Evolutionary conservation across 2,329 filamentous ascomycete species (phyloP).

Genomic region (Zymoseptoria crescenta): DNA sequence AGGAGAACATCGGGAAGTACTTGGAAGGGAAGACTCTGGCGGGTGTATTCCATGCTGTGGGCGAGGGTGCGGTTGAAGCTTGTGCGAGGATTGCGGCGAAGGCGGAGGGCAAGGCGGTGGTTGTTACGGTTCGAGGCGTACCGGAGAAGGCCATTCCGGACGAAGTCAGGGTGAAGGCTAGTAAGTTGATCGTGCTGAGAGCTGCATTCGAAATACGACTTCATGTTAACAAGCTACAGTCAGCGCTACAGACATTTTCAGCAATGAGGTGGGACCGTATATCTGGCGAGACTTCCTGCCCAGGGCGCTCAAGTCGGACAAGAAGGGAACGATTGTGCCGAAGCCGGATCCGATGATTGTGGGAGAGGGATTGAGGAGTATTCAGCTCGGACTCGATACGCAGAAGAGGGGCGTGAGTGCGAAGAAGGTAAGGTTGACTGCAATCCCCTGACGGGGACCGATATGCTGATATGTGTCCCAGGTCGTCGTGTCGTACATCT

Average conservation of each 20-base stretch:
- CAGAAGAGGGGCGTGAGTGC: constrained; percentile 34
- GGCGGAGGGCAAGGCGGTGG: constrained; percentile 24
- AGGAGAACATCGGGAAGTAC: constrained; percentile 22
- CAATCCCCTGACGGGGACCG: too few species aligned
- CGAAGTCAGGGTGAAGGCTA: constrained; percentile 19
- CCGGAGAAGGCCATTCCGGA: constrained; percentile 21
- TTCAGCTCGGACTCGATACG: constrained; percentile 32
- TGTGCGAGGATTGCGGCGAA: constrained; percentile 24
- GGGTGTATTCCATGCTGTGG: constrained; percentile 25
- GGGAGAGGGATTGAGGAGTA: constrained; percentile 30
- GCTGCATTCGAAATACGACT: background rate
- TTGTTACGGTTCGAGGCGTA: constrained; percentile 19
- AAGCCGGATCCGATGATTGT: constrained; percentile 31
- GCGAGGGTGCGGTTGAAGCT: constrained; percentile 17
- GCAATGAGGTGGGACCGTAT: constrained; percentile 21
- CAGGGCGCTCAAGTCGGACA: constrained; percentile 15
- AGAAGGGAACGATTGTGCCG: constrained; percentile 21
- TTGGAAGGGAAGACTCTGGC: constrained; percentile 26
- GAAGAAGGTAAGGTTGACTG: constrained; percentile 29
- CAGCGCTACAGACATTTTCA: constrained; percentile 17
- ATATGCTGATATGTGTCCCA: too few species aligned
- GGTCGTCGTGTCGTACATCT: constrained; percentile 20
- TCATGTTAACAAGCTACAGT: constrained; percentile 1
- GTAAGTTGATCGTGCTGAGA: constrained; percentile 11
- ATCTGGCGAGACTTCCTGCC: constrained; percentile 26